Percentiles rank a stretch among this genome's conserved stretches.
phyloP scores from a whole-genome alignment of 1,284 basidiomycete genomes.

The Vanrija sp. region DNA sequence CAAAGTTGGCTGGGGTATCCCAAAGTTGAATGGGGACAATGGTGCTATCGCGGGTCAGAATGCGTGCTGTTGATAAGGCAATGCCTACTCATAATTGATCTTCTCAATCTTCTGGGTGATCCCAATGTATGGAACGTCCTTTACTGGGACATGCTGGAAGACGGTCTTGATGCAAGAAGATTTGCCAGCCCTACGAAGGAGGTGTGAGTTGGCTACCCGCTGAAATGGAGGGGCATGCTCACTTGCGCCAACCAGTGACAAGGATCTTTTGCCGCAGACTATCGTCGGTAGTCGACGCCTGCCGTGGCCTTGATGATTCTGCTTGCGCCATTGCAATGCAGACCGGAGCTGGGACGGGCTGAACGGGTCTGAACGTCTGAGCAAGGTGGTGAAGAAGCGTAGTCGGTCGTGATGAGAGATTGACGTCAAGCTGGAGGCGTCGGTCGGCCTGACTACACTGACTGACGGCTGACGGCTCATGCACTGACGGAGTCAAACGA shows the following conservation, averaged over 20 bases:
- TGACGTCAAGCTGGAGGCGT: neutral
- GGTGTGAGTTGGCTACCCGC: neutral
- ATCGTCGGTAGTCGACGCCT: neutral
- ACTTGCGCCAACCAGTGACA: conserved; percentile 75
- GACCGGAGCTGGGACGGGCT: neutral
- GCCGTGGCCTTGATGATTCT: neutral
- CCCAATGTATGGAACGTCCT: conserved; percentile 89
- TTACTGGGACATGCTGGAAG: conserved; percentile 76
- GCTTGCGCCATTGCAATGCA: too few relatives aligned
- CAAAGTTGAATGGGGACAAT: conserved; percentile 90
- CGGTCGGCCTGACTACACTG: too few relatives aligned
- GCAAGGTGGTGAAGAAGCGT: neutral
- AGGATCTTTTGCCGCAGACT: conserved; percentile 58
- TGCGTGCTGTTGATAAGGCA: neutral
- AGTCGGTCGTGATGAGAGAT: neutral
- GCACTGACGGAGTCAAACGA: too few relatives aligned
- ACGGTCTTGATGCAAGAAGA: conserved; percentile 87
- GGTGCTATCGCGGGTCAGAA: conserved; percentile 57
- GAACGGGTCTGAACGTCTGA: conserved; percentile 4
- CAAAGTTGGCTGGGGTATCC: conserved; percentile 86
- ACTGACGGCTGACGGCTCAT: too few relatives aligned
- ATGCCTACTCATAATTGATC: conserved; percentile 73
- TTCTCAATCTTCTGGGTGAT: conserved; percentile 73
- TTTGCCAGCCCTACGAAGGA: conserved; percentile 71
- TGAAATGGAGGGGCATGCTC: conserved; percentile 8